Evolutionary conservation across 164 flowering plant species (phyloP), one percentile per base, ranked within the genome.

Genomic region (Platanus orientalis): DNA sequence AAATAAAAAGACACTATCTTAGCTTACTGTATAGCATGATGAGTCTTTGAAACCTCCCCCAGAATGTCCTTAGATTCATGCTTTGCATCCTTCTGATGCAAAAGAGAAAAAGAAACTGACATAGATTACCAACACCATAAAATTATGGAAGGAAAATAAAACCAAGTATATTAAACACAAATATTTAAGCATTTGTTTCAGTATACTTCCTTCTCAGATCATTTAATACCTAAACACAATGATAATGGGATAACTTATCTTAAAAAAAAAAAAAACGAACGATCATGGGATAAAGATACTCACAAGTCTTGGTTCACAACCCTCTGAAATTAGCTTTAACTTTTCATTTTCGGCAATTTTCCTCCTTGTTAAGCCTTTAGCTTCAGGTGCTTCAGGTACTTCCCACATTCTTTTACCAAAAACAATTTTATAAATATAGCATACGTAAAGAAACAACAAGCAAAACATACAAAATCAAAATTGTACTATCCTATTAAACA

Each of bases 371-470:
- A 85, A 42, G 32, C 64, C 87, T 73, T 79, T 84, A 17, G 78
- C 79, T 77, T 89, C 97, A 58, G 99, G 96, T 29, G 78, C 80
- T 77, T 89, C 96, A 60, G 99, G 96, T 29, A 79, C 79, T 39
- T 79, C 58, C 95, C 92, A 89, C 90, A 88, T 80, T 73, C 99
- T 94, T 67, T 62, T 16, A 50, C 58, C 50, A 67, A 58, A 59
- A 40, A 45, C 16, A 19, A 14, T 23, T 30, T 17, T 30, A 34
- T 29, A 25, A 26, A 56, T 44, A 24, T 28, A 26, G 7, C 53
- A 57, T 30, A 49, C 63, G 39, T 34, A 28, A 3, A 51, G 27
- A 21, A 30, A 32, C 26, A n/a, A n/a, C n/a, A n/a, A n/a, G n/a
- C n/a, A n/a, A n/a, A n/a, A n/a, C n/a, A n/a, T n/a, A n/a, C n/a